Evolutionary conservation across 306 rosid species (phyloP).

Genomic region (Vigna radiata): DNA sequence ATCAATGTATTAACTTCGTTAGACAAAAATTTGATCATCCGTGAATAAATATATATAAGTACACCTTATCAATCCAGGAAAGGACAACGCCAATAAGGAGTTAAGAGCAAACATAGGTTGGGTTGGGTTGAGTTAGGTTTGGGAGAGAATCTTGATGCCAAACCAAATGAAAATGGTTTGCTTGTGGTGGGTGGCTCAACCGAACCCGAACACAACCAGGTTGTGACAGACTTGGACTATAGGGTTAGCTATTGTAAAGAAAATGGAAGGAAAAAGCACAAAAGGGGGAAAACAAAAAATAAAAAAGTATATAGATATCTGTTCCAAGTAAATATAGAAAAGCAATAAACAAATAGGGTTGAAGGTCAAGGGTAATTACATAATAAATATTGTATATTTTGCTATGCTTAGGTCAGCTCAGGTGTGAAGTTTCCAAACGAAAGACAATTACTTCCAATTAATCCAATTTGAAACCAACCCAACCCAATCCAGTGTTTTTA

Average conservation of each 20-base stretch:
- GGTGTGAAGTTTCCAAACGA: not conserved
- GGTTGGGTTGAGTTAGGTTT: not conserved
- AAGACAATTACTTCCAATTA: not conserved
- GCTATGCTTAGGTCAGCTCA: not conserved
- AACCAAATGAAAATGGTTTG: not conserved
- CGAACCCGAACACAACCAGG: not conserved
- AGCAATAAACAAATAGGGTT: not conserved
- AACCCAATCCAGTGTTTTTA: not conserved
- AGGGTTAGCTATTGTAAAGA: not conserved
- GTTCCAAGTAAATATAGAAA: not conserved
- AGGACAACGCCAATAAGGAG: constrained; percentile 10
- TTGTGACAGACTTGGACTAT: not conserved
- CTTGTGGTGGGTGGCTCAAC: not conserved
- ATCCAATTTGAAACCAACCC: not conserved
- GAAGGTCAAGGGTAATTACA: not conserved
- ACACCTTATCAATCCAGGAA: constrained; percentile 17
- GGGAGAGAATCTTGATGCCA: not conserved
- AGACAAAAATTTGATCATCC: constrained; percentile 6
- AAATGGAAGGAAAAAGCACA: not conserved
- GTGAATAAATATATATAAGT: constrained; percentile 8
- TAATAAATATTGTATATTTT: not conserved
- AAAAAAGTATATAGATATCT: not conserved
- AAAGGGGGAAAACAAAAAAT: not conserved
- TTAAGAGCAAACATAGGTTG: not conserved
- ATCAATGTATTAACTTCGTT: constrained; percentile 19